Evolutionary conservation across 2,329 filamentous ascomycete species (phyloP), one percentile per base, ranked within the genome.

Genomic region (Torrubiella hemipterigena): DNA sequence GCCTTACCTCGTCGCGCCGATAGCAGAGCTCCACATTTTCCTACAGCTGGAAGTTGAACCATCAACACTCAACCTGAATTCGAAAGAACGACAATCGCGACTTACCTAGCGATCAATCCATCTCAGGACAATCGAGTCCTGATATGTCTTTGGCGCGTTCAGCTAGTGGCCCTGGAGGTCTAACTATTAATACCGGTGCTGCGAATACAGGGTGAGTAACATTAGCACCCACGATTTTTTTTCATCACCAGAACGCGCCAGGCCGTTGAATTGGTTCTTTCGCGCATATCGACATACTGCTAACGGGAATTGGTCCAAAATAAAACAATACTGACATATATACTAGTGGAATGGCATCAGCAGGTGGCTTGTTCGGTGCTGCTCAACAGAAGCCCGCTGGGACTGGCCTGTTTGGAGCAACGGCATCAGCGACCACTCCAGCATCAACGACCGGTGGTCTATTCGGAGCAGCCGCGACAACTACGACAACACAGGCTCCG

Each of bases 161-260:
- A 43, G 65, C 67, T 36, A 74, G 70, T 51, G 70, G 67, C 45
- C 70, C 70, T 38, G 67, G 61, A 40, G 70, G 68, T 47, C 61
- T 77, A 41, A 73, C 67, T 47, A 77, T 77, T 55, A 78, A 77
- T 54, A 76, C 72, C 13, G 66, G 63, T 40, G 60, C 68, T 35
- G 73, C 73, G 39, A 77, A 75, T 63, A 38, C 52, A 33, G 41
- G 52, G 55, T 57, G 49, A 55, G 52, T 28, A 23, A 26, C 27
- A 27, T 28, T 34, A 29, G 27, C 28, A 31, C 31, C 41, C 34
- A 36, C 29, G 32, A 19, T 31, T 31, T 31, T 32, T 22, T 21
- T 29, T 22, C 26, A 30, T 19, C 22, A 22, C n/a, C n/a, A n/a
- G n/a, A n/a, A n/a, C 27, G 30, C 36, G 22, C 32, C 20, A 15